Percentiles rank a stretch among this genome's conserved stretches.
Evolutionary conservation across 768 basidiomycete genomes (phyloP).

Genomic region (Mycena filopes): DNA sequence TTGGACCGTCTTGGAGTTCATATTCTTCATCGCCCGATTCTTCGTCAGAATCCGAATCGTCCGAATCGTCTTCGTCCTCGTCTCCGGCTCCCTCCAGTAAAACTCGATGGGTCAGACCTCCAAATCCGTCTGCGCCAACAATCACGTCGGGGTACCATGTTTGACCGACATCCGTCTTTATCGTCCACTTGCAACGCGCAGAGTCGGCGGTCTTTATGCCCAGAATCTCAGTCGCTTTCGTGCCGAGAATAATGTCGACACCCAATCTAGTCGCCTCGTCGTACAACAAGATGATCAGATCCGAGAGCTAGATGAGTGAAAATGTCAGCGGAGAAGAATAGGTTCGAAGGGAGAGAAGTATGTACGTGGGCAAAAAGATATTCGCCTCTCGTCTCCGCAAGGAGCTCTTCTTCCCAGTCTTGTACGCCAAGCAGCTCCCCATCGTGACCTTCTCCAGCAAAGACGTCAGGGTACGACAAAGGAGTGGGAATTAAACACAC

Average conservation of each 20-base stretch:
- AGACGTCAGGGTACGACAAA: not conserved
- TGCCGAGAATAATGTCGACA: not conserved
- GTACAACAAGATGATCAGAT: not conserved
- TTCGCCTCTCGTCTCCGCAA: conserved; percentile 12
- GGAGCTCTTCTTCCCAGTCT: conserved; percentile 8
- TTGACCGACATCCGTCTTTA: not conserved
- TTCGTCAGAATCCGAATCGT: too few species aligned
- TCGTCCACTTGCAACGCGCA: not conserved
- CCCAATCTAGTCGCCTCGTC: conserved; percentile 3
- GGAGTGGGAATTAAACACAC: not conserved
- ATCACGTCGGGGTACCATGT: conserved; percentile 13
- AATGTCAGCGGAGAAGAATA: not conserved
- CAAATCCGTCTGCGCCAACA: conserved; percentile 12
- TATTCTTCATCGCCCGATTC: too few species aligned
- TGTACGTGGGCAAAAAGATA: conserved; percentile 10
- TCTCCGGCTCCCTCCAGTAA: not conserved
- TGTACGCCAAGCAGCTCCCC: conserved; percentile 6
- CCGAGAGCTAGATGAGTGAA: conserved; percentile 9
- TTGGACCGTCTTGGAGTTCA: not conserved
- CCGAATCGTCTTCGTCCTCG: not conserved
- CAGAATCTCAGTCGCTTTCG: not conserved
- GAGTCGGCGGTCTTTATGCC: not conserved
- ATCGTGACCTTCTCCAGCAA: not conserved
- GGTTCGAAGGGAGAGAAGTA: not conserved
- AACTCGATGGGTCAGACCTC: not conserved